phyloP scores from a whole-genome alignment of 2,329 filamentous ascomycete species.

The Fusarium piperis region DNA sequence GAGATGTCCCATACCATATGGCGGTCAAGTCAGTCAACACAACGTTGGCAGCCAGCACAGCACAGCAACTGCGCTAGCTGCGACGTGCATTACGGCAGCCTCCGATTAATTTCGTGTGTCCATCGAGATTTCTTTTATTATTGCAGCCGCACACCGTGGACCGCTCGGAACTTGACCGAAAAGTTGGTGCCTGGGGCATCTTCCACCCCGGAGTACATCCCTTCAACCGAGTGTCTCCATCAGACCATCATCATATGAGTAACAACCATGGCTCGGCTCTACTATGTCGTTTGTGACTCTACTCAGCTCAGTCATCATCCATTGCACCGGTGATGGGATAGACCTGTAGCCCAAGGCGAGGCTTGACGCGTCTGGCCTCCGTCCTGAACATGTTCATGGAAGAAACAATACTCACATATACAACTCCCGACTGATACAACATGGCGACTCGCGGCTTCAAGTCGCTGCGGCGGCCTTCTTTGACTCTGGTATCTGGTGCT shows the following conservation, averaged over 20 bases:
- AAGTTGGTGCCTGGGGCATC: slow-evolving; percentile 23
- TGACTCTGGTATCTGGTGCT: slow-evolving; percentile 23
- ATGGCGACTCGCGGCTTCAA: slow-evolving; percentile 34
- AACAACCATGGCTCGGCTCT: slow-evolving; percentile 26
- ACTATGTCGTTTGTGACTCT: slow-evolving; percentile 15
- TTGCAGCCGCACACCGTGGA: slow-evolving; percentile 9
- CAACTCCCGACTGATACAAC: slow-evolving; percentile 9
- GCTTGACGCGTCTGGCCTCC: slow-evolving; percentile 12
- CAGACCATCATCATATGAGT: slow-evolving; percentile 29
- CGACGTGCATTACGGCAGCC: slow-evolving; percentile 9
- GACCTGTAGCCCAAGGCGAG: not conserved
- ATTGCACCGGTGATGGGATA: slow-evolving; percentile 11
- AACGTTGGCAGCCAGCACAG: not conserved
- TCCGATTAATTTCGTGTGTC: not conserved
- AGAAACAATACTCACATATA: slow-evolving; percentile 6
- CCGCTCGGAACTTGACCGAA: slow-evolving; percentile 30
- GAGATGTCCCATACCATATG: not conserved
- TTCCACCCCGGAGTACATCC: slow-evolving; percentile 7
- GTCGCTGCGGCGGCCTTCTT: slow-evolving; percentile 34
- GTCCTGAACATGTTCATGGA: slow-evolving; percentile 10
- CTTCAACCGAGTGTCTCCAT: slow-evolving; percentile 25
- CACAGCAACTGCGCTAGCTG: not conserved
- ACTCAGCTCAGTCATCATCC: not conserved
- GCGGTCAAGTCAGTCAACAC: slow-evolving; percentile 2
- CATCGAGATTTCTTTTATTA: not conserved